Percentiles rank a stretch among this genome's conserved stretches.
Conservation (phyloP, 768 basidiomycete species). For the Trametes sanguinea region DNA sequence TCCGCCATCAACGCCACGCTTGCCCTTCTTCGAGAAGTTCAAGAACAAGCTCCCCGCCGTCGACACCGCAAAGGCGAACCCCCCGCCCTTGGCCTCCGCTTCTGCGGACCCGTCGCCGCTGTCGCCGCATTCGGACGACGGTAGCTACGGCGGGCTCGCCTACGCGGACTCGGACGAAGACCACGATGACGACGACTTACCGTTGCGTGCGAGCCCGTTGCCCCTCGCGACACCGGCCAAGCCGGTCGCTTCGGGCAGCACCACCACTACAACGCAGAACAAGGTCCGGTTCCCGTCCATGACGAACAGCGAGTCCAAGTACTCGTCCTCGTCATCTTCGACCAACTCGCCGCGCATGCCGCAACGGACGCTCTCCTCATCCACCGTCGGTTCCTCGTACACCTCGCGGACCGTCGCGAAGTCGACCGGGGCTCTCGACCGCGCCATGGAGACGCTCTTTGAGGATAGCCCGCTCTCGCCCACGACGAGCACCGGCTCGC, state of each 20-base stretch:
- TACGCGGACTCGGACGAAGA: conserved; percentile 13
- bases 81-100: background rate
- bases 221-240: conserved; percentile 15
- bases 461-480: conserved; percentile 40
- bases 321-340: conserved; percentile 24
- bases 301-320: conserved; percentile 25
- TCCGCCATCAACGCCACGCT: conserved; percentile 31
- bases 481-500: conserved; percentile 39
- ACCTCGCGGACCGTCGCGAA: conserved; percentile 31
- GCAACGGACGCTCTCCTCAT: conserved; percentile 32
- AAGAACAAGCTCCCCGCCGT: conserved; percentile 36
- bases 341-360: conserved; percentile 28
- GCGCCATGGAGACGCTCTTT: conserved; percentile 53
- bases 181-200: conserved; percentile 10
- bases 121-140: conserved; percentile 22
- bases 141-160: background rate
- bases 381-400: conserved; percentile 32
- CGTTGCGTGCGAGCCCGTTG: conserved; percentile 17
- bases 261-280: conserved; percentile 8
- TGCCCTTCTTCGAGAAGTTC: conserved; percentile 63
- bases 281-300: conserved; percentile 42
- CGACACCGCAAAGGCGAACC: conserved; percentile 11
- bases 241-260: conserved; percentile 1
- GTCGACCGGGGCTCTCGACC: conserved; percentile 45
- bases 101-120: conserved; percentile 12